Conservation (phyloP, 2,329 filamentous ascomycete species). For the Escovopsis sp. region DNA sequence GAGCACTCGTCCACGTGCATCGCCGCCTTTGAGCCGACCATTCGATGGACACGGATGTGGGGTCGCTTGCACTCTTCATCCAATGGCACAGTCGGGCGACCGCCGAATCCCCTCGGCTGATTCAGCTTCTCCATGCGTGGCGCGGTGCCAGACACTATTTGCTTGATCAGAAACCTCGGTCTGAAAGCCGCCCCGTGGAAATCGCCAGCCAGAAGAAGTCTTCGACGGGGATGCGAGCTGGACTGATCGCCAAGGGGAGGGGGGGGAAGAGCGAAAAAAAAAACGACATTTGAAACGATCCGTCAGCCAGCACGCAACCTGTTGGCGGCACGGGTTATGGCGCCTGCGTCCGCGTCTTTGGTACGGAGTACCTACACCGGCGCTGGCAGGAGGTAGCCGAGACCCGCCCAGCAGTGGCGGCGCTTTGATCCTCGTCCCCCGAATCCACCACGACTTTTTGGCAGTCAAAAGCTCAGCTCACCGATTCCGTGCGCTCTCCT, state of each 20-base stretch:
- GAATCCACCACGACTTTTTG: not conserved
- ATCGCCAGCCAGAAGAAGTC: not conserved
- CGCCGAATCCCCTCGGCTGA: conserved; percentile 1
- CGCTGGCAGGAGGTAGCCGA: conserved; percentile 4
- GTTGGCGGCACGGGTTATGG: conserved; percentile 2
- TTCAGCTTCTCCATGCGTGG: conserved; percentile 5
- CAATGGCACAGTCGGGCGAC: not conserved
- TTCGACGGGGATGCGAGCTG: not conserved
- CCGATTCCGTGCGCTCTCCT: not conserved
- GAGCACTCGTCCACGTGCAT: conserved; percentile 4
- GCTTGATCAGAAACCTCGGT: not conserved
- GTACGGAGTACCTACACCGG: not conserved
- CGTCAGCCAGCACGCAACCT: not conserved
- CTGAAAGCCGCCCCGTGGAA: not conserved
- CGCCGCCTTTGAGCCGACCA: conserved; percentile 5
- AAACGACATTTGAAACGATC: too few species aligned
- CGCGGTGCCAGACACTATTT: conserved; percentile 2
- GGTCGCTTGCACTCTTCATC: conserved; percentile 3
- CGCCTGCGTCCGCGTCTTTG: not conserved
- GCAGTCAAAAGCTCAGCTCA: not conserved
- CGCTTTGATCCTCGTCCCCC: not conserved
- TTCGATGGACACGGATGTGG: conserved; percentile 8
- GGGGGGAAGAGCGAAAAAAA: not conserved
- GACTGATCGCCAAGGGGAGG: not conserved
- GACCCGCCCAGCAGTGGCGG: not conserved